These are phyloP conservation scores for Colletotrichum paranaense DNA, from an alignment of 2,329 filamentous ascomycete species.

Conservation along the genomic window DNA sequence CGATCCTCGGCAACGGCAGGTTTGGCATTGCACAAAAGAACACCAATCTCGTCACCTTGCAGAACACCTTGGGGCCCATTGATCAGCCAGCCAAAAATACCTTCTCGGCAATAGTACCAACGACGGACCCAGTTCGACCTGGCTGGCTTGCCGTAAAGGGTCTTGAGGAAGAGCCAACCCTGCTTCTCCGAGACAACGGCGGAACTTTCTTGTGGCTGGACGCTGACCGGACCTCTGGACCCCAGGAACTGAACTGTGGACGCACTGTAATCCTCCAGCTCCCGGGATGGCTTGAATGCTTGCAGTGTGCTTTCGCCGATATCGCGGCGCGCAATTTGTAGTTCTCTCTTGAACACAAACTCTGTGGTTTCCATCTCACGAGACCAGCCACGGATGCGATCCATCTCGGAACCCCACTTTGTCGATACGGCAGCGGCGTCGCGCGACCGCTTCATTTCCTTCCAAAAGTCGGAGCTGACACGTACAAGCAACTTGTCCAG, in stretches of 20 bases:
- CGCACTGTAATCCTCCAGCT: conserved; percentile 91
- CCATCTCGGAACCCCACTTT: conserved; percentile 83
- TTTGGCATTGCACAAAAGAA: conserved; percentile 91
- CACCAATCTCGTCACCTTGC: conserved; percentile 95
- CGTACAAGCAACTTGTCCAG: conserved; percentile 89
- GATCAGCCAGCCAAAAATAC: conserved; percentile 94
- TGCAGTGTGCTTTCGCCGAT: conserved; percentile 82
- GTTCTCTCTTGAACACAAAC: conserved; percentile 81
- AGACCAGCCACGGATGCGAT: conserved; percentile 91
- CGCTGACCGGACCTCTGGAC: conserved; percentile 73
- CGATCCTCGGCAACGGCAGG: conserved; percentile 93
- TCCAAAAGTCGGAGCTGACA: conserved; percentile 88
- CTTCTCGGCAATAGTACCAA: conserved; percentile 96
- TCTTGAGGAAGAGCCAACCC: conserved; percentile 90
- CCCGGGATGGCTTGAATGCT: conserved; percentile 82
- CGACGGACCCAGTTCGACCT: conserved; percentile 89
- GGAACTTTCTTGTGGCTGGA: conserved; percentile 66
- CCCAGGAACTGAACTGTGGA: conserved; percentile 92
- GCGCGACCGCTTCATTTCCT: conserved; percentile 80
- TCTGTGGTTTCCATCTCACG: conserved; percentile 95
- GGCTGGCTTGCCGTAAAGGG: conserved; percentile 86
- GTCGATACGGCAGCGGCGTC: conserved; percentile 74
- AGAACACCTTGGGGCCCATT: conserved; percentile 88
- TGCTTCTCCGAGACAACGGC: conserved; percentile 81
- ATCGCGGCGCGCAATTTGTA: conserved; percentile 81